Evolutionary conservation across 73 alveolate species (phyloP), one percentile per base, ranked within the genome.

Genomic region (Uronychia binucleata): DNA sequence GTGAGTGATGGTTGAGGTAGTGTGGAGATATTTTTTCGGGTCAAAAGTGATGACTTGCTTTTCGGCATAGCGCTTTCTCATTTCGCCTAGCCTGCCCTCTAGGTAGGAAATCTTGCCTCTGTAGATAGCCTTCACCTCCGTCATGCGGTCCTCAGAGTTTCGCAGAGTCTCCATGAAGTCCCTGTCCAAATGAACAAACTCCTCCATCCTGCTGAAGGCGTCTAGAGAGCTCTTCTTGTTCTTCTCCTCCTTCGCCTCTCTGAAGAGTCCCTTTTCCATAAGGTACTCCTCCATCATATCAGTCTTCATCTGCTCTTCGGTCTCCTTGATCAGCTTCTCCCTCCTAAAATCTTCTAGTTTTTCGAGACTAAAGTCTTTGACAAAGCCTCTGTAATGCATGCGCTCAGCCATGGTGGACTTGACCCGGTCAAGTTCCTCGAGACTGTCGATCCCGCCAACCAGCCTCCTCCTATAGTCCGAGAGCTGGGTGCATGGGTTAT

Each of bases 391-490:
- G 82, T 87, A 87, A n/a, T 80, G n/a, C 31, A 87, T 13, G 19
- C 86, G 26, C 67, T 87, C 93, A 26, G 89, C 93, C 30, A 59
- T 59, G 0, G 67, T 35, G 0, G 80, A 88, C 59, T 75, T 87
- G 29, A 87, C 57, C 19, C 93, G 28, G 59, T 87, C 93, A 13
- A 87, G 76, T 60, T 87, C 93, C 67, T 87, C 93, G 0, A 87
- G 75, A 1, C 14, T 8, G 26, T 81, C 84, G 28, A 87, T 34
- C 13, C 30, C 8, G 1, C 30, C 67, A 1, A 87, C 93, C 0
- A 87, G 77, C 33, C 33, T 5, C 81, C 74, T 87, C 67, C 93
- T 58, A 31, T 87, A 75, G 32, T 87, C 93, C 1, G 59, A 1
- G 26, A 32, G 11, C 11, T 59, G 19, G 28, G 80, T 58, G 59